Evolutionary conservation across 805 yeast species (phyloP), one percentile per base, ranked within the genome.

Genomic region (Dipodascopsis uninucleata): DNA sequence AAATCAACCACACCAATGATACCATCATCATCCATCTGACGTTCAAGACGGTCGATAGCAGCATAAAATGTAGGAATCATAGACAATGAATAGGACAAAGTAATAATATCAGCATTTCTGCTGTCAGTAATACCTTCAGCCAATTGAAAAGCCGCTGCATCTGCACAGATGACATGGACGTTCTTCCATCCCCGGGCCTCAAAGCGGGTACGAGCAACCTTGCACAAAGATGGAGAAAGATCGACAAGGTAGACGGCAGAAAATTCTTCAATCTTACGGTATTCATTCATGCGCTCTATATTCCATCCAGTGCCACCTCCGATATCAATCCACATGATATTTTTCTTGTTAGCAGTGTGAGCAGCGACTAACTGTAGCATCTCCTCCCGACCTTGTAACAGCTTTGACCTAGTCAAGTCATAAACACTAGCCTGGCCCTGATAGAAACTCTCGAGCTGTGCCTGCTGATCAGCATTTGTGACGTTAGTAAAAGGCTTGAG

Each of bases 231-330:
- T 5, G 89, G 85, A 1, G 89, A 82, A 47, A 85, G 70, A 61
- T 85, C 95, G 37, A 85, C 78, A 44, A 85, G 71, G 58, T 82
- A 82, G 38, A 85, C 73, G 10, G 82, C 82, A 53, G 75, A 73
- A 64, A 85, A 85, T 10, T 78, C 71, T 39, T 75, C 65, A 36
- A 78, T 66, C 33, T 69, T 60, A 31, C 28, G 42, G 45, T 31
- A 47, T 23, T 28, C 32, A 60, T 81, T 70, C 94, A 85, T 85
- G 57, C 74, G 72, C 64, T 85, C 93, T 57, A 85, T 81, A 65
- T 85, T 85, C 64, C 79, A 72, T 37, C 94, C 95, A 4, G 95
- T 85, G 20, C 95, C 95, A 25, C 94, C 94, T 39, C 94, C 95
- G 58, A 85, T 75, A 43, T 44, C 24, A 8, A 21, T 25, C 9